phyloP scores from a whole-genome alignment of 1,139 yeast species.

The Zygoascus meyerae region DNA sequence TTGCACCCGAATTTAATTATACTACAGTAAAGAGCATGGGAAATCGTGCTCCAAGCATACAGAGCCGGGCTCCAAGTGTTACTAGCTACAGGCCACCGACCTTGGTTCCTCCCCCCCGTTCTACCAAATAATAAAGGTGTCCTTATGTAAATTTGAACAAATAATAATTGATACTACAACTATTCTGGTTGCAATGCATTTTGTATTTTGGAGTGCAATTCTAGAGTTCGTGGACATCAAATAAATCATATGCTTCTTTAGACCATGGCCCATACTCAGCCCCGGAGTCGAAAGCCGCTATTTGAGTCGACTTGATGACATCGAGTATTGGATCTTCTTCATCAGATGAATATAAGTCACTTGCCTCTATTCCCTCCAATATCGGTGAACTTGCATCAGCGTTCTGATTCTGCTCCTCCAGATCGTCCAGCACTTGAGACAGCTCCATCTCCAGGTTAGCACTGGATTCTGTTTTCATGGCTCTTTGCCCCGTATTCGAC shows the following conservation, averaged over 20 bases:
- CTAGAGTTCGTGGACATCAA: background rate
- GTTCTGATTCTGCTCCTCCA: slow-evolving; percentile 17
- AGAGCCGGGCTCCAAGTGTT: slow-evolving; percentile 8
- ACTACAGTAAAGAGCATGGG: slow-evolving; percentile 5
- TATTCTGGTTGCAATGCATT: too few species aligned
- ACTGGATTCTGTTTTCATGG: background rate
- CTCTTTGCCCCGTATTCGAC: too few species aligned
- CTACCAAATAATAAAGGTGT: background rate
- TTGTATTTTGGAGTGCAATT: too few species aligned
- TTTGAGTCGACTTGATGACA: background rate
- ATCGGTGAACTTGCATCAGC: slow-evolving; percentile 12
- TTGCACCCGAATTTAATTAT: slow-evolving; percentile 30
- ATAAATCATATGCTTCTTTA: slow-evolving; percentile 10
- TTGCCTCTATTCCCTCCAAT: too few species aligned
- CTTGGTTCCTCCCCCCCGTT: slow-evolving; percentile 7
- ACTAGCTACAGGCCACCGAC: slow-evolving; percentile 8
- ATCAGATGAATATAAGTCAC: background rate
- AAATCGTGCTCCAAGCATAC: background rate
- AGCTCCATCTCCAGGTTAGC: slow-evolving; percentile 2
- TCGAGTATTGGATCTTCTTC: background rate
- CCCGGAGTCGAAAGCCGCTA: background rate
- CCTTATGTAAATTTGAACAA: background rate
- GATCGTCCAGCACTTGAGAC: slow-evolving; percentile 4
- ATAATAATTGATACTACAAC: background rate
- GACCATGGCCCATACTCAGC: slow-evolving; percentile 11